Percentiles rank a stretch among this genome's conserved stretches.
Conservation (phyloP, 495 filamentous ascomycete genomes). For the Hypoxylon crocopeplum region DNA sequence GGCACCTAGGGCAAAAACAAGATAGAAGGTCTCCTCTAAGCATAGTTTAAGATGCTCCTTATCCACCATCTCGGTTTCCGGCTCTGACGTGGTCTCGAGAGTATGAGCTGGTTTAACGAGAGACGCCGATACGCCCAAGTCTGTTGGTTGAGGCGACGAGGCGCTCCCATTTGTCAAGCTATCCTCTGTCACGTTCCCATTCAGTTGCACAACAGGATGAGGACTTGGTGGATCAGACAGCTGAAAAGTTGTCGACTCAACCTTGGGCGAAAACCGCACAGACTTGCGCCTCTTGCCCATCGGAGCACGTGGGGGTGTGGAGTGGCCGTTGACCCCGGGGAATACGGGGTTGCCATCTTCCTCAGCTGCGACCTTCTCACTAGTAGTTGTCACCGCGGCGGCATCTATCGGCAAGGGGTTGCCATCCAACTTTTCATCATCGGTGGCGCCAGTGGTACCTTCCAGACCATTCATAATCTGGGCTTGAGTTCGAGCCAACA, state of each 20-base stretch:
- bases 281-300: slow-evolving; percentile 58
- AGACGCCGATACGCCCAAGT: slow-evolving; percentile 19
- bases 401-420: background rate
- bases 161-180: slow-evolving; percentile 17
- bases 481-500: background rate
- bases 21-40: slow-evolving; percentile 91
- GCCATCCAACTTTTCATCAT: background rate
- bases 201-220: slow-evolving; percentile 16
- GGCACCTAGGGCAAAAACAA: slow-evolving; percentile 81
- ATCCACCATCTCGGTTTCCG: slow-evolving; percentile 60
- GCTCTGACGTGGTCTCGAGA: slow-evolving; percentile 1
- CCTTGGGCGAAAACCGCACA: slow-evolving; percentile 68
- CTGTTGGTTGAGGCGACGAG: slow-evolving; percentile 17
- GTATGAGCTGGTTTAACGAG: background rate
- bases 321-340: slow-evolving; percentile 8
- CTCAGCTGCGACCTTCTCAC: background rate
- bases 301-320: slow-evolving; percentile 5
- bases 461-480: background rate
- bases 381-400: background rate
- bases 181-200: slow-evolving; percentile 17
- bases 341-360: background rate
- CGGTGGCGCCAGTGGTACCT: background rate
- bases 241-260: slow-evolving; percentile 63
- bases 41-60: slow-evolving; percentile 92
- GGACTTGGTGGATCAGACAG: slow-evolving; percentile 55